Base-by-base conservation (phyloP, 192 early-diverging fungal species). In the Podila epigama region DNA sequence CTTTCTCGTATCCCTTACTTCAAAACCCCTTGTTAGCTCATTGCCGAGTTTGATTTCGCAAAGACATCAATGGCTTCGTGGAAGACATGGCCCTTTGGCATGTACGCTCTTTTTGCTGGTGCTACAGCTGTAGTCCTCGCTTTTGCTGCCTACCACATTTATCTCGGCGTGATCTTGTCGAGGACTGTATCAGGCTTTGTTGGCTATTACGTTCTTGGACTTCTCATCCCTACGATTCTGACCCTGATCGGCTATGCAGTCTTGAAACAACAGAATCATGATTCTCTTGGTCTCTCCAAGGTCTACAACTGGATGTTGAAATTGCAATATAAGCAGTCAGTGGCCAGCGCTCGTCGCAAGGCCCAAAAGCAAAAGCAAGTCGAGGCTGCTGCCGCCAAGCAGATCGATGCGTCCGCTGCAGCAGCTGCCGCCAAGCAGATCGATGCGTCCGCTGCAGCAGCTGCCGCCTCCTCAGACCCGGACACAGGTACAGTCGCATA, bases 31-130 rank as follows among this genome's bases (percentile, higher is more conserved):
- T 37, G 10, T 41, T 51, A 72, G 81, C 37, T 82, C 31, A 85
- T 94, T 11, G 89, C 87, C 10, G 89, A 92, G 70, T 60, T 91
- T 28, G 87, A 89, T 4, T 91, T 91, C 61, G 77, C 91, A 58
- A 87, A 88, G 48, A 86, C 89, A 1, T 92, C 90, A 4, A 63
- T 94, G 28, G 84, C 85, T 18, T 72, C 79, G 4, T 89, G 86
- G 73, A 85, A 85, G 37, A 48, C 79, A 5, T 94, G 92, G 92
- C 81, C 87, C 53, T 78, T 77, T 44, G 84, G 83, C 10, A 89
- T 91, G 81, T 92, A 90, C 82, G 81, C 82, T 5, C 80, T 91
- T 18, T 88, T 89, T 75, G 55, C 87, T 15, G 51, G 69, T 1
- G 92, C 88, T 3, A 42, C 90, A 18, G 79, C 50, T 4, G 58